These are phyloP conservation scores for Gymnopilus dilepis DNA, from an alignment of 768 basidiomycete genomes.

Conservation along the genomic window DNA sequence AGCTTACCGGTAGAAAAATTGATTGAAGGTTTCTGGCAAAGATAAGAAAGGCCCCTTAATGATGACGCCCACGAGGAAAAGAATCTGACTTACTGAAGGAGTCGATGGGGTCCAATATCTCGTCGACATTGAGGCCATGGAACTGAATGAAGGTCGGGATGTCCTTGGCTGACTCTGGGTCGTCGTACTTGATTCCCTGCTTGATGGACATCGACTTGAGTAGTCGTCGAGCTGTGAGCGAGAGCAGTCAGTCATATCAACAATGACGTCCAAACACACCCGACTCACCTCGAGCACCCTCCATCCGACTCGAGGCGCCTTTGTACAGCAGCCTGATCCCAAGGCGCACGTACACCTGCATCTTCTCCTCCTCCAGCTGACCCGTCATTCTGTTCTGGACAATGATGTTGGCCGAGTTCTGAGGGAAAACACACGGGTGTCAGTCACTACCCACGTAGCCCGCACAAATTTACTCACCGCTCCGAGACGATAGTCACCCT, in stretches of 20 bases:
- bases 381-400: conserved; percentile 94
- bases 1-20: conserved; percentile 86
- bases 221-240: conserved; percentile 66
- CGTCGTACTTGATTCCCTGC: conserved; percentile 94
- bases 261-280: neutral
- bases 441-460: neutral
- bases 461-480: conserved; percentile 53
- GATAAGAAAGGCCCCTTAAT: neutral
- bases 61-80: neutral
- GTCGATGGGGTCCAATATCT: conserved; percentile 81
- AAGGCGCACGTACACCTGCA: conserved; percentile 90
- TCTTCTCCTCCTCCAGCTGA: conserved; percentile 96
- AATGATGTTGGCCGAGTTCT: conserved; percentile 98
- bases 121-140: conserved; percentile 81
- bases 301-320: conserved; percentile 88
- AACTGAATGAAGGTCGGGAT: conserved; percentile 91
- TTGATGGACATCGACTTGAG: conserved; percentile 92
- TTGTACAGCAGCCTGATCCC: conserved; percentile 94
- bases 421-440: neutral
- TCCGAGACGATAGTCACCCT: conserved; percentile 87
- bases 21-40: conserved; percentile 81
- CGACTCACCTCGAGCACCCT: conserved; percentile 77
- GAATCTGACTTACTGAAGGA: conserved; percentile 73
- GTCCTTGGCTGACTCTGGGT: conserved; percentile 80
- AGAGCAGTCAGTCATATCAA: conserved; percentile 8